phyloP scores from a whole-genome alignment of 768 basidiomycete species.

The Grammothele lineata region DNA sequence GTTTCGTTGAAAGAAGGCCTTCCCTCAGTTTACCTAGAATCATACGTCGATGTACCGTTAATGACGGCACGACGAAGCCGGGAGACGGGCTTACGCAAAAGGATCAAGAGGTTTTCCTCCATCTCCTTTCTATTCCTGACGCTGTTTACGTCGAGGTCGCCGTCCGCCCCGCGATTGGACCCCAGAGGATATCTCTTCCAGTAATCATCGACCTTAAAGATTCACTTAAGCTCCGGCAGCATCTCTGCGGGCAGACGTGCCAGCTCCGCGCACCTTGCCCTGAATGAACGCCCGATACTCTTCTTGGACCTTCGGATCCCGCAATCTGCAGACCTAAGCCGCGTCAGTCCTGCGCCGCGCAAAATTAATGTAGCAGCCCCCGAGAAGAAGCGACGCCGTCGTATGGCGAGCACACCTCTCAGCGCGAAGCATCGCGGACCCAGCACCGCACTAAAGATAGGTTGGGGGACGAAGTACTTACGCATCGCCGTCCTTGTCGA shows the following conservation, averaged over 20 bases:
- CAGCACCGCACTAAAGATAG: no score
- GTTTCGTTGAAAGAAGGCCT: constrained; percentile 57
- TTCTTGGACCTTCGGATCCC: constrained; percentile 54
- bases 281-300: constrained; percentile 64
- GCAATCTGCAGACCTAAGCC: constrained; percentile 47
- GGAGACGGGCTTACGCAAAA: constrained; percentile 42
- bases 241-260: no score
- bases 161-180: constrained; percentile 2
- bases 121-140: constrained; percentile 38
- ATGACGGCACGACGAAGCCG: not conserved
- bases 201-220: constrained; percentile 47
- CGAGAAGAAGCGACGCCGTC: not conserved
- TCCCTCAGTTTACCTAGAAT: constrained; percentile 69
- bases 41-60: not conserved
- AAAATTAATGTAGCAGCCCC: not conserved
- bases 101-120: constrained; percentile 66
- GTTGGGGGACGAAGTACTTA: constrained; percentile 34
- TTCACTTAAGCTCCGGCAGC: no score
- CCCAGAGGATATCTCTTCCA: constrained; percentile 35
- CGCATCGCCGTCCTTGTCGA: constrained; percentile 73
- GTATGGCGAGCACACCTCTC: no score
- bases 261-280: constrained; percentile 57
- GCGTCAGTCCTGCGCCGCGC: constrained; percentile 24
- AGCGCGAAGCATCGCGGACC: no score
- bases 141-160: constrained; percentile 3